Conservation (phyloP, 345 rosid species). For the Aurinia saxatilis region DNA sequence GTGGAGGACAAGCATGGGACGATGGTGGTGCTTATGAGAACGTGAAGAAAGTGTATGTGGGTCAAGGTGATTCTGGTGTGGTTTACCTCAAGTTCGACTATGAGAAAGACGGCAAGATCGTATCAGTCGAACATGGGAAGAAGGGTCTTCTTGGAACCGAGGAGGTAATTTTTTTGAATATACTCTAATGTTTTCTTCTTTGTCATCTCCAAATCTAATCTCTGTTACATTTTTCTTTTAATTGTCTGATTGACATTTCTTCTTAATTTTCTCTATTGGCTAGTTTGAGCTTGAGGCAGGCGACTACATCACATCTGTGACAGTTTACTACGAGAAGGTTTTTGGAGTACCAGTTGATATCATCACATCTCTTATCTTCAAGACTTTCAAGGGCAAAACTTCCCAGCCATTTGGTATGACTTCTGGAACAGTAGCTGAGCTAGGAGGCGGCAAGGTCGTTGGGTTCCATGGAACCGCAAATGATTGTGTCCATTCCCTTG, state of each 20-base stretch:
- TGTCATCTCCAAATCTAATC: too few relatives aligned
- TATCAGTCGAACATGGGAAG: conserved; percentile 27
- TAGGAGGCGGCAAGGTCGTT: conserved; percentile 24
- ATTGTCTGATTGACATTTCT: too few relatives aligned
- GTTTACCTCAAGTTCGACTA: conserved; percentile 27
- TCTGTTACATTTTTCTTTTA: too few relatives aligned
- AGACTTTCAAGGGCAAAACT: conserved; percentile 14
- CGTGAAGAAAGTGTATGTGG: conserved; percentile 26
- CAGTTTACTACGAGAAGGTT: conserved; percentile 26
- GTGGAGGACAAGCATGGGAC: conserved; percentile 28
- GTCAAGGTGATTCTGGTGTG: conserved; percentile 31
- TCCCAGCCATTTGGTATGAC: conserved; percentile 23
- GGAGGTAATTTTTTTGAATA: conserved; percentile 1
- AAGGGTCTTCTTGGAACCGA: conserved; percentile 21
- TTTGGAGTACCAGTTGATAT: conserved; percentile 9
- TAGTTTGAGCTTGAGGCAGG: conserved; percentile 4
- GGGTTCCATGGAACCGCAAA: conserved; percentile 30
- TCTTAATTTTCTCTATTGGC: not conserved
- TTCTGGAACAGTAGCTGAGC: conserved; percentile 18
- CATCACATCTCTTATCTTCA: conserved; percentile 19
- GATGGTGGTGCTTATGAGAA: conserved; percentile 26
- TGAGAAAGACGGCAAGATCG: conserved; percentile 24
- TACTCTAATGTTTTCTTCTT: too few relatives aligned
- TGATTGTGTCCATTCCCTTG: conserved; percentile 18
- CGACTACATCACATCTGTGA: conserved; percentile 22